Evolutionary conservation across 768 basidiomycete genomes (phyloP).

Genomic region (Suillus placidus): DNA sequence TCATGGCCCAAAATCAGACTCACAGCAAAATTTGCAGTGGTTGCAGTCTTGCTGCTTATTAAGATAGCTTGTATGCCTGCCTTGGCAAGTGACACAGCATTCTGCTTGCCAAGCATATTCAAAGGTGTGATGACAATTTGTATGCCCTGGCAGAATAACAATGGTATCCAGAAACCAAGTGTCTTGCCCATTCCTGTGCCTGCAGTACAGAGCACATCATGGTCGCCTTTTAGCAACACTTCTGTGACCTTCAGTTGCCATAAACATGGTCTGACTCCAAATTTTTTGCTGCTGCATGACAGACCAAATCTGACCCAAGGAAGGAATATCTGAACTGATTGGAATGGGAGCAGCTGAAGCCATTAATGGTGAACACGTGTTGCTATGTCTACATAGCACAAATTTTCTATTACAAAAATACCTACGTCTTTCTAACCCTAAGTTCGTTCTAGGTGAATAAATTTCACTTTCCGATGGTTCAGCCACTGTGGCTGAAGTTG

Average conservation of each 20-base stretch:
- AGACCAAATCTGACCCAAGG: no score
- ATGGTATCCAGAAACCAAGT: slow-evolving; percentile 36
- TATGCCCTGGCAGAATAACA: slow-evolving; percentile 24
- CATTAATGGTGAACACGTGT: no score
- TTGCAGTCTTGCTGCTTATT: slow-evolving; percentile 23
- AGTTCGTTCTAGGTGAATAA: background rate
- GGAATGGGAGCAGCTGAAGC: no score
- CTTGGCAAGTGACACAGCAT: slow-evolving; percentile 11
- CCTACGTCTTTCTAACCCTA: background rate
- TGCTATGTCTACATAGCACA: no score
- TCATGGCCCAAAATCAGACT: background rate
- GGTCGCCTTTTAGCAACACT: slow-evolving; percentile 22
- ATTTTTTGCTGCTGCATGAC: background rate
- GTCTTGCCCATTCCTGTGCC: slow-evolving; percentile 17
- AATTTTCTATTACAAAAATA: background rate
- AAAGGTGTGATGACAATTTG: slow-evolving; percentile 31
- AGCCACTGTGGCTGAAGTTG: slow-evolving; percentile 10
- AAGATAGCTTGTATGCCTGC: slow-evolving; percentile 23
- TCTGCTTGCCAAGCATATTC: slow-evolving; percentile 29
- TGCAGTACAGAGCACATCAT: slow-evolving; percentile 29
- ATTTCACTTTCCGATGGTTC: background rate
- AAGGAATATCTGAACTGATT: no score
- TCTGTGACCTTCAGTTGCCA: slow-evolving; percentile 24
- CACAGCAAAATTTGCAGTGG: slow-evolving; percentile 16
- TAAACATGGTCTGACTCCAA: slow-evolving; percentile 19